Percentiles rank a stretch among this genome's conserved stretches.
Conservation (phyloP, 2,329 filamentous ascomycete species). For the Fusarium oxysporum region DNA sequence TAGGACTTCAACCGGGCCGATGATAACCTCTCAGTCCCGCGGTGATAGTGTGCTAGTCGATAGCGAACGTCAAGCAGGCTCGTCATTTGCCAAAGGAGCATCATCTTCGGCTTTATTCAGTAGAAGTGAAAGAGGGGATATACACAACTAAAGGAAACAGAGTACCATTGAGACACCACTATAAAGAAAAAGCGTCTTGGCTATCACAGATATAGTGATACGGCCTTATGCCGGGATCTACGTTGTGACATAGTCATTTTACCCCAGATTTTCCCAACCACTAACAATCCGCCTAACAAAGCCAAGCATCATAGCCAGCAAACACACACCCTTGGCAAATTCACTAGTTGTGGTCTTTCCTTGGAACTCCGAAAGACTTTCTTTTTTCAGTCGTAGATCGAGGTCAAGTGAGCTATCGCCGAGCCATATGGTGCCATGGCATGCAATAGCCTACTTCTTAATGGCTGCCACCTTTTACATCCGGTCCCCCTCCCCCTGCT, state of each 20-base stretch:
- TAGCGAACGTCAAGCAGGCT: rapidly evolving
- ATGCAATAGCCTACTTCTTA: slow-evolving; percentile 23
- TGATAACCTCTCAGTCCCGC: slow-evolving; percentile 56
- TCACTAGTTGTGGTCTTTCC: neutral
- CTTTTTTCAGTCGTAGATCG: slow-evolving; percentile 4
- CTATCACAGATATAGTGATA: slow-evolving; percentile 12
- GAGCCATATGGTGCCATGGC: slow-evolving; percentile 25
- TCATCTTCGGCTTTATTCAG: neutral
- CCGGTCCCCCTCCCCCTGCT: slow-evolving; percentile 19
- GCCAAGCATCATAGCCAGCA: neutral
- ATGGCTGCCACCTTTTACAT: slow-evolving; percentile 19
- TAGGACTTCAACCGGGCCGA: slow-evolving; percentile 62
- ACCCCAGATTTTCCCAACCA: slow-evolving; percentile 14
- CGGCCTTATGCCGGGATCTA: slow-evolving; percentile 6
- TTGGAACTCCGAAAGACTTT: neutral
- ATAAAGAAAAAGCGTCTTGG: slow-evolving; percentile 19
- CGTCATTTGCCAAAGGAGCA: neutral
- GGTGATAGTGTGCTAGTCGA: slow-evolving; percentile 55
- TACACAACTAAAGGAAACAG: neutral
- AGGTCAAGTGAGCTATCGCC: slow-evolving; percentile 34
- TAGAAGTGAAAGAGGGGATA: slow-evolving; percentile 13
- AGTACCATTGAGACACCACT: slow-evolving; percentile 20
- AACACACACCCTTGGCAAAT: neutral
- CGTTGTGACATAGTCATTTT: neutral
- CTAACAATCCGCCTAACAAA: neutral